These are phyloP conservation scores for Waitea zeae DNA, from an alignment of 1,284 basidiomycete species.

Conservation along the genomic window DNA sequence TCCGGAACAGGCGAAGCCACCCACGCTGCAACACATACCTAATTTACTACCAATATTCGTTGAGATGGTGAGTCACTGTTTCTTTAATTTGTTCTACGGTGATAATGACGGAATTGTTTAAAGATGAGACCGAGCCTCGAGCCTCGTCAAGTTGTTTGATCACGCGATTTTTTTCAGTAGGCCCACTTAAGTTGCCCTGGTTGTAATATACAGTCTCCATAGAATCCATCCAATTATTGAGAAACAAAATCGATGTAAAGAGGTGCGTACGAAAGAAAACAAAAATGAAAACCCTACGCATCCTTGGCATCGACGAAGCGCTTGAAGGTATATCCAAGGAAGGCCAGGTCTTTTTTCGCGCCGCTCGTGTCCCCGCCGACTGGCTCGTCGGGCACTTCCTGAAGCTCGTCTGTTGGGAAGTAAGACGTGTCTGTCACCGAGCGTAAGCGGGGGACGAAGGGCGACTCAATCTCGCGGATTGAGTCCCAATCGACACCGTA, in stretches of 20 bases:
- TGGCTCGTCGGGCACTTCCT: conserved; percentile 64
- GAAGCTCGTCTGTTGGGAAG: conserved; percentile 94
- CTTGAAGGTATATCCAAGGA: conserved; percentile 81
- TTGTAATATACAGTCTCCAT: conserved; percentile 4
- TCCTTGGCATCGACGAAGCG: conserved; percentile 55
- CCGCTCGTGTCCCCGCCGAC: conserved; percentile 51
- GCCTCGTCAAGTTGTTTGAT: conserved; percentile 1
- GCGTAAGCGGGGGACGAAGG: conserved; percentile 86
- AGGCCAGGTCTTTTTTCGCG: conserved; percentile 81
- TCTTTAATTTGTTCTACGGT: neutral
- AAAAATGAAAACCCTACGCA: no score
- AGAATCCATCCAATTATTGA: no score
- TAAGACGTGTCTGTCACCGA: conserved; percentile 92
- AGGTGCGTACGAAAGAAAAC: no score
- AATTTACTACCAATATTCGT: conserved; percentile 72
- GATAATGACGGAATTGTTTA: neutral
- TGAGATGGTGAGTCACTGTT: conserved; percentile 53
- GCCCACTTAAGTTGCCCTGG: neutral
- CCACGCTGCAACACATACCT: conserved; percentile 63
- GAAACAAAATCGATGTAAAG: no score
- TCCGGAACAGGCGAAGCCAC: conserved; percentile 39
- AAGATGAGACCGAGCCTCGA: conserved; percentile 9
- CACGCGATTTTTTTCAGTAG: no score
- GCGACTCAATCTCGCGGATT: conserved; percentile 86
- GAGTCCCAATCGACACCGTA: conserved; percentile 90